Evolutionary conservation across 2,329 filamentous ascomycete species (phyloP).

Genomic region (Diaporthe batatas): DNA sequence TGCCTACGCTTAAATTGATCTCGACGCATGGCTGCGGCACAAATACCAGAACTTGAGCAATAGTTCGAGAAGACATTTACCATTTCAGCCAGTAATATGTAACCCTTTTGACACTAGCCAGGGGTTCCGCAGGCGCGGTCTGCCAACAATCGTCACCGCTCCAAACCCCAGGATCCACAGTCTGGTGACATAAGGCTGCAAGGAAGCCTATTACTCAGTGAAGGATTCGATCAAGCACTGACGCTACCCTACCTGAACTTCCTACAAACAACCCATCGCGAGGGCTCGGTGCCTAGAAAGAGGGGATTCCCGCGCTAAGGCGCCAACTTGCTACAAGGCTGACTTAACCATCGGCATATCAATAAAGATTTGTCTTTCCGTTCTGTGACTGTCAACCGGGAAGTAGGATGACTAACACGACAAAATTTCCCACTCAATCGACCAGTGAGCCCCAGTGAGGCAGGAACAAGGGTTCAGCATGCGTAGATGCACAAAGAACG

Average conservation of each 20-base stretch:
- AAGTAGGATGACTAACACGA: too few species aligned
- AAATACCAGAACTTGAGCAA: background rate
- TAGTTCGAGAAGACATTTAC: background rate
- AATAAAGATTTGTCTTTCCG: background rate
- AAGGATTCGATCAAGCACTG: background rate
- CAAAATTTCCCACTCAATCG: too few species aligned
- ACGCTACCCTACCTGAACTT: background rate
- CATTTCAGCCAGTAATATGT: background rate
- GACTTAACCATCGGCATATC: conserved; percentile 7
- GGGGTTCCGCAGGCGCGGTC: background rate
- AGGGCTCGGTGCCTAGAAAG: conserved; percentile 5
- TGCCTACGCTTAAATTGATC: conserved; percentile 27
- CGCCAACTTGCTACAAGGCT: conserved; percentile 15
- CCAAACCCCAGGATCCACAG: background rate
- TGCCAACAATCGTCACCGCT: background rate
- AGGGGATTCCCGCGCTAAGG: background rate
- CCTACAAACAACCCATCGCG: background rate
- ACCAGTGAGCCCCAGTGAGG: too few species aligned
- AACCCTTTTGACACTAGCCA: background rate
- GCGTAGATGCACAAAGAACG: background rate
- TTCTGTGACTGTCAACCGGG: too few species aligned
- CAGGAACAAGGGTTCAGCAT: background rate
- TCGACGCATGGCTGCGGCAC: conserved; percentile 24
- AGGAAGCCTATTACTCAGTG: background rate
- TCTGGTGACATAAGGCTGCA: background rate